Base-by-base conservation (phyloP, 768 basidiomycete genomes). In the Mycena crocata region DNA sequence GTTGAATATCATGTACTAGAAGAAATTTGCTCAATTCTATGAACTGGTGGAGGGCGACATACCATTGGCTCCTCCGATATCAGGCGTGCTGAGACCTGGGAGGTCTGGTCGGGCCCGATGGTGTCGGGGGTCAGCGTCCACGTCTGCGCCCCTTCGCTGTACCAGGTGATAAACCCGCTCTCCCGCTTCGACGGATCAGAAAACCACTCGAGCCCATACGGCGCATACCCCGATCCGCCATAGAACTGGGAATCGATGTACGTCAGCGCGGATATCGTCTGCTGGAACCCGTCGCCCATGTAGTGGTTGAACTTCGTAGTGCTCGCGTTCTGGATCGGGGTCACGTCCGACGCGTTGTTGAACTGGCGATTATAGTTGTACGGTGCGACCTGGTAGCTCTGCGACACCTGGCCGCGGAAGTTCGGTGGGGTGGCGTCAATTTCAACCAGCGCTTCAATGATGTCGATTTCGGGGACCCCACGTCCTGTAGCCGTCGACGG, bases 1-100 rank as follows among this genome's bases (percentile, higher is more conserved):
- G 78, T 95, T 99, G 75, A 98, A 70, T 70, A 99, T 89, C 58
- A 96, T 82, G 75, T 90, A 93, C 93, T 94, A 66, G 24, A 30
- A 30, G 24, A 34, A 7, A 71, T 64, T 46, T 60, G 49, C 69
- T 39, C 71, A 35, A 17, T 23, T 19, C 24, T 30, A 58, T 35
- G 31, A 39, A 2, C 14, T 13, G 19, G 39, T 15, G 40, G 64
- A 64, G 55, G 62, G 67, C 57, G 57, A 81, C 88, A 68, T 70
- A 95, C 94, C 95, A 98, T 92, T 2, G 98, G 97, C 76, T 99
- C 98, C 62, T 70, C 69, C 37, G 69, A 48, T 13, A 70, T 84
- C 34, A 91, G 69, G 19, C 92, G 81, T 64, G 82, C 77, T 23
- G 83, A 81, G 50, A 93, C 79, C 30, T 85, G 48, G 6, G 83